phyloP scores from a whole-genome alignment of 225 moss, liverwort and hornwort genomes.

The Thuidium tamariscinum region DNA sequence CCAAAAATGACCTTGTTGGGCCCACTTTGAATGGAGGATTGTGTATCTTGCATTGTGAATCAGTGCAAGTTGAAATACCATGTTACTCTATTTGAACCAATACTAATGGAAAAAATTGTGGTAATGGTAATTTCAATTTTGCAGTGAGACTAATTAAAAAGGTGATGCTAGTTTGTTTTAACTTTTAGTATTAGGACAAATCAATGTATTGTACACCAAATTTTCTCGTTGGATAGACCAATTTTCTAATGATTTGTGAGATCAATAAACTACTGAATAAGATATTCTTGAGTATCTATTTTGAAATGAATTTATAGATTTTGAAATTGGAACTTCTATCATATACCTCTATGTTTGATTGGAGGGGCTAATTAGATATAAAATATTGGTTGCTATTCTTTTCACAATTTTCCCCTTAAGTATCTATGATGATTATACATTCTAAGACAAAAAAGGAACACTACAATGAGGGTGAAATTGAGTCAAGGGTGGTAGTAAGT shows the following conservation, averaged over 20 bases:
- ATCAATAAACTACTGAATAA: not conserved
- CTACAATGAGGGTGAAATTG: rapidly evolving
- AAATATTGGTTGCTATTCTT: too few relatives aligned
- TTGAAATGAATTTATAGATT: rapidly evolving
- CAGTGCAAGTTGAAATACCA: too few relatives aligned
- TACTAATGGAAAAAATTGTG: too few relatives aligned
- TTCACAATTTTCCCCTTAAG: not conserved
- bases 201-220: too few relatives aligned
- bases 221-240: not conserved
- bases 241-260: too few relatives aligned
- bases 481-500: not conserved
- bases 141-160: not conserved
- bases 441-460: rapidly evolving
- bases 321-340: rapidly evolving
- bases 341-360: not conserved
- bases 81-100: not conserved
- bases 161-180: rapidly evolving
- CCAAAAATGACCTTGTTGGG: too few relatives aligned
- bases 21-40: too few relatives aligned
- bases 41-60: too few relatives aligned
- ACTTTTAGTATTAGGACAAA: rapidly evolving
- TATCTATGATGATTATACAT: not conserved
- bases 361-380: rapidly evolving
- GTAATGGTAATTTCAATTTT: too few relatives aligned
- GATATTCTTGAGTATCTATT: too few relatives aligned